These are phyloP conservation scores for Coemansia interrupta DNA, from an alignment of 192 early-diverging fungal genomes.

Conservation along the genomic window DNA sequence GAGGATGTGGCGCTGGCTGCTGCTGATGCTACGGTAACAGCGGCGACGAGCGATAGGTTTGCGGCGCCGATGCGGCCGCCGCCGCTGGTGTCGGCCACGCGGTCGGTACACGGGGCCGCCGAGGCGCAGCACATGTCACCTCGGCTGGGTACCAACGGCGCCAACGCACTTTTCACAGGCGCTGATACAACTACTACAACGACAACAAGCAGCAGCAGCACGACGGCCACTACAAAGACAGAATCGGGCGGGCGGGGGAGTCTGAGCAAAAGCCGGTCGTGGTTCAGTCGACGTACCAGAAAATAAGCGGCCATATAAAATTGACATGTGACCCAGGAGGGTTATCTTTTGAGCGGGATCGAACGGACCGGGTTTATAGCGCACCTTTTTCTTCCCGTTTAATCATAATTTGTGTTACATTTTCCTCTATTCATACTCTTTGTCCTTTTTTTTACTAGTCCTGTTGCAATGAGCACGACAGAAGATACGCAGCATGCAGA, in stretches of 20 bases:
- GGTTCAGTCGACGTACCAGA: constrained; percentile 44
- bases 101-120: constrained; percentile 22
- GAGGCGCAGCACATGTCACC: constrained; percentile 13
- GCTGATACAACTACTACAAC: constrained; percentile 11
- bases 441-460: too few species aligned
- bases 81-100: constrained; percentile 36
- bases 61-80: constrained; percentile 37
- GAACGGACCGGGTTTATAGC: too few species aligned
- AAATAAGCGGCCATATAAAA: constrained; percentile 10
- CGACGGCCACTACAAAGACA: background rate
- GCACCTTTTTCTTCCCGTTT: too few species aligned
- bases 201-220: background rate
- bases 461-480: too few species aligned
- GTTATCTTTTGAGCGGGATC: too few species aligned
- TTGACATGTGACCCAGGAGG: too few species aligned
- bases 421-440: too few species aligned
- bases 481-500: too few species aligned
- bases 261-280: constrained; percentile 30
- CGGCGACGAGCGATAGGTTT: constrained; percentile 9
- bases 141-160: background rate
- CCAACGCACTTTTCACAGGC: background rate
- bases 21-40: background rate
- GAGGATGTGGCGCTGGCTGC: background rate
- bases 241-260: background rate
- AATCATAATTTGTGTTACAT: too few species aligned